Evolutionary conservation across 2,329 filamentous ascomycete species (phyloP).

Genomic region (Paraphaeosphaeria minitans): DNA sequence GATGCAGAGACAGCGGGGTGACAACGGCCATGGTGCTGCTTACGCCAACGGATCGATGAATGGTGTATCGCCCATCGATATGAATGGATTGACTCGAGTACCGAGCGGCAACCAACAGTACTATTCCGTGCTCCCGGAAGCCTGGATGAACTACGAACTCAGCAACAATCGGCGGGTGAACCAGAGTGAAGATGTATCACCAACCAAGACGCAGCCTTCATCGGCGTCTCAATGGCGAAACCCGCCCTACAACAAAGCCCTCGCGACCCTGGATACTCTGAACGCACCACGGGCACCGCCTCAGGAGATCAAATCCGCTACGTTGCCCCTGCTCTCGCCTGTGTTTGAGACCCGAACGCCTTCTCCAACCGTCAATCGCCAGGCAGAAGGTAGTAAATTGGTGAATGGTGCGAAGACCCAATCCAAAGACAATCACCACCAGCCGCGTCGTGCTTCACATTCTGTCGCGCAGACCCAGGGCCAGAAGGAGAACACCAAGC

Average conservation of each 20-base stretch:
- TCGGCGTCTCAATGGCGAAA: conserved; percentile 31
- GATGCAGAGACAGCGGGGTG: conserved; percentile 36
- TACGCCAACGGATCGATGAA: conserved; percentile 37
- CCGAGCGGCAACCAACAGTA: conserved; percentile 32
- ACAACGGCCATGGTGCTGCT: conserved; percentile 24
- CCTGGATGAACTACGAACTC: conserved; percentile 34
- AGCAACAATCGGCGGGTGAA: conserved; percentile 29
- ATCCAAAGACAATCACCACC: conserved; percentile 33
- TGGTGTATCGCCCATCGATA: conserved; percentile 20
- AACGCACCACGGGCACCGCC: conserved; percentile 53
- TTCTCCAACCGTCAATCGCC: conserved; percentile 66
- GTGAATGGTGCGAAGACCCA: conserved; percentile 37
- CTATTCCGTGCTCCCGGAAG: conserved; percentile 33
- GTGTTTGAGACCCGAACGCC: conserved; percentile 76
- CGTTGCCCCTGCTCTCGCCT: conserved; percentile 65
- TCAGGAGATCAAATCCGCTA: conserved; percentile 45
- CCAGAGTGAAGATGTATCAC: conserved; percentile 35
- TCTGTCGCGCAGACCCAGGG: conserved; percentile 21
- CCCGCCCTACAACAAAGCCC: conserved; percentile 35
- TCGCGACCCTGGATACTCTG: conserved; percentile 39
- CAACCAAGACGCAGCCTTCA: conserved; percentile 34
- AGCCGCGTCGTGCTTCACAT: conserved; percentile 35
- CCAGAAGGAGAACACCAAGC: conserved; percentile 31
- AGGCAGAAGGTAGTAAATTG: conserved; percentile 34
- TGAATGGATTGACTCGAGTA: conserved; percentile 28